These are phyloP conservation scores for Wilcoxina mikolae DNA, from an alignment of 495 filamentous ascomycete genomes.

Conservation along the genomic window DNA sequence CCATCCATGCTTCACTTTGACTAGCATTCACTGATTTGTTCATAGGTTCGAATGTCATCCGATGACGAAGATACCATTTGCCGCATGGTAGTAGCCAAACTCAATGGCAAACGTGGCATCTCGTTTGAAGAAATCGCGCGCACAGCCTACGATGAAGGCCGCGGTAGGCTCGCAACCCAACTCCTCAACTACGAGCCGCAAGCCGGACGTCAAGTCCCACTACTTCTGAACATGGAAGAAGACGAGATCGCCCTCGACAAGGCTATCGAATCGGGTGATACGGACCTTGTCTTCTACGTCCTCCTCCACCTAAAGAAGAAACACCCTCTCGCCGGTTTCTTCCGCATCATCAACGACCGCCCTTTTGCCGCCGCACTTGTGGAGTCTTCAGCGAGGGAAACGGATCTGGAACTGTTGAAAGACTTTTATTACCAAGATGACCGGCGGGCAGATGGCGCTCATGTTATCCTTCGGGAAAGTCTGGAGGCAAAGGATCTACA, in stretches of 20 bases:
- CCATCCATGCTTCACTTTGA: conserved; percentile 28
- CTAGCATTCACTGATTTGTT: conserved; percentile 56
- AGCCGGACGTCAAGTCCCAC: conserved; percentile 84
- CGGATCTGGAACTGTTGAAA: conserved; percentile 74
- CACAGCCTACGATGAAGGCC: conserved; percentile 89
- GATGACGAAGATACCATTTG: conserved; percentile 83
- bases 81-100: conserved; percentile 68
- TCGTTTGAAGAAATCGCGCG: conserved; percentile 89
- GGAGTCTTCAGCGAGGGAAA: conserved; percentile 59
- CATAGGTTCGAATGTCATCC: conserved; percentile 44
- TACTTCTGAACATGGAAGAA: conserved; percentile 91
- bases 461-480: conserved; percentile 67
- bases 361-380: conserved; percentile 81
- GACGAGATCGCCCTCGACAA: conserved; percentile 93
- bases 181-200: conserved; percentile 85
- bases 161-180: conserved; percentile 70
- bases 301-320: conserved; percentile 81
- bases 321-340: conserved; percentile 77
- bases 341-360: conserved; percentile 75
- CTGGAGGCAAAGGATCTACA: conserved; percentile 24
- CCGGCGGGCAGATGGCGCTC: conserved; percentile 72
- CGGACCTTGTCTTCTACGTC: conserved; percentile 80
- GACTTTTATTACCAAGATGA: conserved; percentile 98
- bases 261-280: conserved; percentile 88
- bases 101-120: conserved; percentile 74